These are phyloP conservation scores for Agrocybe pediades DNA, from an alignment of 768 basidiomycete genomes.

Conservation along the genomic window DNA sequence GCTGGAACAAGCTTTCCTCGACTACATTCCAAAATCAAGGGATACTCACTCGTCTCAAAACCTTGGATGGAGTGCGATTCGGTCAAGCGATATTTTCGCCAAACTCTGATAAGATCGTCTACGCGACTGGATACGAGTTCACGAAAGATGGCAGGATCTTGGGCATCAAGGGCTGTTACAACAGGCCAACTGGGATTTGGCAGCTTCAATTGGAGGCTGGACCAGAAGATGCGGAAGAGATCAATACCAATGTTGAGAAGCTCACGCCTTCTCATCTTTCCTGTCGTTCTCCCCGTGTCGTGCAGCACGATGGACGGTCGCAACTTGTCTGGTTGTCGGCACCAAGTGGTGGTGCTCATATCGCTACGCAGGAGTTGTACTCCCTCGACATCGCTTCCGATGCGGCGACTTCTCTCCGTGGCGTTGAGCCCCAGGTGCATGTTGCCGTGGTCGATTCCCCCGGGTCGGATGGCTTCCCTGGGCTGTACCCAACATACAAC, in stretches of 20 bases:
- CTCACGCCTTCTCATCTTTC: slow-evolving; percentile 46
- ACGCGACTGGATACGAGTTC: slow-evolving; percentile 64
- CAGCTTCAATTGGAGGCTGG: slow-evolving; percentile 31
- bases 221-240: slow-evolving; percentile 7
- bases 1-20: slow-evolving; percentile 35
- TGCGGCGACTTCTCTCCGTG: neutral
- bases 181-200: slow-evolving; percentile 62
- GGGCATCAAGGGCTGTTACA: slow-evolving; percentile 61
- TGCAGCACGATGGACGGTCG: slow-evolving; percentile 22
- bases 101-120: slow-evolving; percentile 37
- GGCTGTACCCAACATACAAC: slow-evolving; percentile 56
- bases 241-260: slow-evolving; percentile 30
- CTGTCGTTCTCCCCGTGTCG: slow-evolving; percentile 61
- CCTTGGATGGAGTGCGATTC: slow-evolving; percentile 35
- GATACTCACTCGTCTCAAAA: slow-evolving; percentile 16
- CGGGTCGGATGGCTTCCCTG: slow-evolving; percentile 50
- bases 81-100: slow-evolving; percentile 59
- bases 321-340: slow-evolving; percentile 57
- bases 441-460: slow-evolving; percentile 44
- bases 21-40: neutral
- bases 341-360: slow-evolving; percentile 59
- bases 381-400: slow-evolving; percentile 35
- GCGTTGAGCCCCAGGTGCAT: slow-evolving; percentile 22
- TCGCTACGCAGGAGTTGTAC: slow-evolving; percentile 54
- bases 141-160: slow-evolving; percentile 58